Evolutionary conservation across 371 early-diverging fungal species (phyloP).

Genomic region (Circinella minor): DNA sequence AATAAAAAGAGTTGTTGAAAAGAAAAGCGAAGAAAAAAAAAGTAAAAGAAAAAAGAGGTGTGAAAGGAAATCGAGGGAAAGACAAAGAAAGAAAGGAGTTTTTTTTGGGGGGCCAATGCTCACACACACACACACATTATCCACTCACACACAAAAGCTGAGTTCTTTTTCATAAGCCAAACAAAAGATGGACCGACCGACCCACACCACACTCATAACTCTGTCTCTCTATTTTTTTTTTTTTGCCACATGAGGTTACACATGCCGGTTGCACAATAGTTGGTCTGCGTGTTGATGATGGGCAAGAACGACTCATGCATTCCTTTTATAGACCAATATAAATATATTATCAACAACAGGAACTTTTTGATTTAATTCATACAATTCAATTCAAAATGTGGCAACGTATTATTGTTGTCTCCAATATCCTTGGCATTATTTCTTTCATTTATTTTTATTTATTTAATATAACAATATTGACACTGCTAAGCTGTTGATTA

Average conservation of each 20-base stretch:
- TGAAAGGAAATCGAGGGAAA: slow-evolving; percentile 9
- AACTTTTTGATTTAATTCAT: no score
- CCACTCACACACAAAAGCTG: background rate
- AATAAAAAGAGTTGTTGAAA: slow-evolving; percentile 11
- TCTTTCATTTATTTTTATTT: no score
- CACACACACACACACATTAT: background rate
- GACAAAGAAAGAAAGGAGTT: slow-evolving; percentile 8
- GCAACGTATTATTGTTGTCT: no score
- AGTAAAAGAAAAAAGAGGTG: slow-evolving; percentile 5
- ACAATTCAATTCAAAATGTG: no score
- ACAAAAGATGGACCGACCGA: background rate
- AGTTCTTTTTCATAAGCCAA: slow-evolving; percentile 3
- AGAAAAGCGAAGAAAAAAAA: slow-evolving; percentile 14
- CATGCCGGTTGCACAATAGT: background rate
- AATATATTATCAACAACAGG: background rate
- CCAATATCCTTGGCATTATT: no score
- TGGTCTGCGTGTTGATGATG: slow-evolving; percentile 6
- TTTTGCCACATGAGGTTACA: slow-evolving; percentile 4
- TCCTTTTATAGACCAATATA: background rate
- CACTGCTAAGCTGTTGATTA: no score
- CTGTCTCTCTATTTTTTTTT: background rate
- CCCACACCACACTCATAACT: no score
- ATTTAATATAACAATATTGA: no score
- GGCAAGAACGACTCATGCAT: background rate
- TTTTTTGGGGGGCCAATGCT: slow-evolving; percentile 8